phyloP scores from a whole-genome alignment of 1,284 basidiomycete genomes.

The Heliocybe sulcata region DNA sequence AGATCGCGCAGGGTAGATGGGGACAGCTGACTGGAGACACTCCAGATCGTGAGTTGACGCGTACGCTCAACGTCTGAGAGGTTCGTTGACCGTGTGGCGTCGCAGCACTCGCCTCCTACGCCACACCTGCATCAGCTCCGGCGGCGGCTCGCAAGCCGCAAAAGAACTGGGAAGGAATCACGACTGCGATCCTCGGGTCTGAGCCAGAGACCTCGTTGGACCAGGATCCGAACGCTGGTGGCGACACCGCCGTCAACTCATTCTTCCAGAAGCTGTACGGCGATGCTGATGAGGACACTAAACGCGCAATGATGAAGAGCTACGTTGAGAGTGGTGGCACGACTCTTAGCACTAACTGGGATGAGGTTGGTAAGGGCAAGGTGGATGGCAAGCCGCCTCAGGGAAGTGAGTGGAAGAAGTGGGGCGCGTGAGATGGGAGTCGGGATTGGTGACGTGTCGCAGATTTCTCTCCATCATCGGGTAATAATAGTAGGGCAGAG shows the following conservation, averaged over 20 bases:
- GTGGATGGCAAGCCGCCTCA: slow-evolving; percentile 76
- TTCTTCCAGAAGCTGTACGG: slow-evolving; percentile 85
- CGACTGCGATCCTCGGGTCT: slow-evolving; percentile 49
- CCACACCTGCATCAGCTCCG: slow-evolving; percentile 24
- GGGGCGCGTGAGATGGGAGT: slow-evolving; percentile 26
- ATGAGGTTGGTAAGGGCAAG: slow-evolving; percentile 64
- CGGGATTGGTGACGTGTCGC: background rate
- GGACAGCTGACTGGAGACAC: slow-evolving; percentile 63
- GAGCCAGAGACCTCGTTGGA: slow-evolving; percentile 58
- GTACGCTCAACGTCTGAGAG: slow-evolving; percentile 1
- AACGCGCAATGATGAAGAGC: slow-evolving; percentile 93
- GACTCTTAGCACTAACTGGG: slow-evolving; percentile 91
- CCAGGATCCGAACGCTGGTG: slow-evolving; percentile 80
- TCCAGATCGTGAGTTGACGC: slow-evolving; percentile 54
- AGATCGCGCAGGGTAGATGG: slow-evolving; percentile 67
- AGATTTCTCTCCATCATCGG: background rate
- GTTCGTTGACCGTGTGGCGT: slow-evolving; percentile 2
- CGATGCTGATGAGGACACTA: slow-evolving; percentile 84
- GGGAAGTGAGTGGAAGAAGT: slow-evolving; percentile 79
- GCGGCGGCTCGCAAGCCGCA: slow-evolving; percentile 29
- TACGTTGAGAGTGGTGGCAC: slow-evolving; percentile 90
- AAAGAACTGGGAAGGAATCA: slow-evolving; percentile 84
- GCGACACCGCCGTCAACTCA: slow-evolving; percentile 67
- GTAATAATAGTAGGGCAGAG: too few species aligned
- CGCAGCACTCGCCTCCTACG: slow-evolving; percentile 16